Evolutionary conservation across 345 rosid genomes (phyloP), one percentile per base, ranked within the genome.

Genomic region (Citrus glauca): DNA sequence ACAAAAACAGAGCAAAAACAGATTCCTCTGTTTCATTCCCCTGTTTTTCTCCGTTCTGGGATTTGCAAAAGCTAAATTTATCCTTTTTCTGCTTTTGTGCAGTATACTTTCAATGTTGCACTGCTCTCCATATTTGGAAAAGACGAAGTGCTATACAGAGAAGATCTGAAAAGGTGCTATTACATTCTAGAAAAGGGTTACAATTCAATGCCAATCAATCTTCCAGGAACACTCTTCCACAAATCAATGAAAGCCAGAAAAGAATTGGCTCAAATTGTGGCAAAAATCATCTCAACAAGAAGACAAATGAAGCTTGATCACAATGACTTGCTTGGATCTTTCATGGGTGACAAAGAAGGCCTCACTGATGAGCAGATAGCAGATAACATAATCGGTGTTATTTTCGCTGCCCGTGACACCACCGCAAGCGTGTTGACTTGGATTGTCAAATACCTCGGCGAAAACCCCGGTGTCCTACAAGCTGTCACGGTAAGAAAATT

Each of bases 191-290:
- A 96, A 77, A 87, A 91, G 74, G 99, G 97, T 1, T 96, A 96
- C 90, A 96, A 96, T 78, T 96, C 99, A n/a, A 91, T 96, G 98
- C 98, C 97, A 20, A 80, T 96, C 9, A 91, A 94, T 72, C 85
- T 96, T 19, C 98, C 99, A 0, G 99, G 98, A 17, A 96, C 99
- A 9, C 93, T 93, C 13, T 93, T 93, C 87, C 60, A 92, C 91
- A 89, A 91, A 82, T 78, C 99, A 4, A 95, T 95, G 98, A 92
- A 85, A 80, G 96, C 99, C 66, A 91, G 99, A 30, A 91, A 88
- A 24, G 93, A 94, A 74, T 86, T 95, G 9, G 92, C 91, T 4
- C 88, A 81, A 69, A 95, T 95, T 82, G 65, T 95, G 35, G 90
- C 92, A 1, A 90, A 74, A 81, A 88, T 88, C 81, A 76, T 94